Percentiles rank a stretch among this genome's conserved stretches.
Evolutionary conservation across 2,329 filamentous ascomycete genomes (phyloP).

Genomic region (Fusarium nanum): DNA sequence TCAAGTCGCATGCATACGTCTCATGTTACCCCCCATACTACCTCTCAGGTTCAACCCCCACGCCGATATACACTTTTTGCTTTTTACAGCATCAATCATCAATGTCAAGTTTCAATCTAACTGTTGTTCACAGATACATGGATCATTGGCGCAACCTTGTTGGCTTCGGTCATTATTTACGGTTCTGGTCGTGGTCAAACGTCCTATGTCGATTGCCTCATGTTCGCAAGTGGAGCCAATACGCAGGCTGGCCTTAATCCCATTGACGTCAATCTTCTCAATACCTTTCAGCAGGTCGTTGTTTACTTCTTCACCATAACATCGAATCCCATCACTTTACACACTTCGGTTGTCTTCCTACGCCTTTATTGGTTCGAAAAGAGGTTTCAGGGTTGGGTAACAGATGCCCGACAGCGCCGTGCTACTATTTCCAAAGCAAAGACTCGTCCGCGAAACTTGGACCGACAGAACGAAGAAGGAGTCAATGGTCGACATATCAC

Average conservation of each 20-base stretch:
- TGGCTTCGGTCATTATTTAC: slow-evolving; percentile 83
- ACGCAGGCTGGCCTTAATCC: slow-evolving; percentile 96
- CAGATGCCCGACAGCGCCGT: slow-evolving; percentile 75
- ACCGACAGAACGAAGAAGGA: slow-evolving; percentile 67
- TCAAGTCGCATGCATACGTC: slow-evolving; percentile 51
- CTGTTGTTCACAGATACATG: slow-evolving; percentile 71
- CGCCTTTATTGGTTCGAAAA: slow-evolving; percentile 99
- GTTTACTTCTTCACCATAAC: slow-evolving; percentile 78
- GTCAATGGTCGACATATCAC: slow-evolving; percentile 74
- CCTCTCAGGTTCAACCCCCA: slow-evolving; percentile 27
- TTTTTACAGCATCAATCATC: slow-evolving; percentile 7
- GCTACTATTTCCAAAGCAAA: slow-evolving; percentile 72
- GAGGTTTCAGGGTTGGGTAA: slow-evolving; percentile 85
- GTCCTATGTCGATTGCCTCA: slow-evolving; percentile 86
- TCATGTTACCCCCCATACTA: neutral
- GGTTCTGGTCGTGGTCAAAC: slow-evolving; percentile 68
- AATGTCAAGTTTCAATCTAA: slow-evolving; percentile 36
- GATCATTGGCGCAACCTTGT: slow-evolving; percentile 77
- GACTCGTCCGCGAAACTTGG: slow-evolving; percentile 60
- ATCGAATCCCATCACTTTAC: slow-evolving; percentile 85
- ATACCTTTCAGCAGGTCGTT: slow-evolving; percentile 78
- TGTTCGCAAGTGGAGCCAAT: slow-evolving; percentile 85
- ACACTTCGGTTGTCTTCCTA: slow-evolving; percentile 88
- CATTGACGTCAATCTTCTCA: slow-evolving; percentile 72
- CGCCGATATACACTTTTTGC: slow-evolving; percentile 30